Evolutionary conservation across 306 rosid species (phyloP).

Genomic region (Acacia melanoxylon): DNA sequence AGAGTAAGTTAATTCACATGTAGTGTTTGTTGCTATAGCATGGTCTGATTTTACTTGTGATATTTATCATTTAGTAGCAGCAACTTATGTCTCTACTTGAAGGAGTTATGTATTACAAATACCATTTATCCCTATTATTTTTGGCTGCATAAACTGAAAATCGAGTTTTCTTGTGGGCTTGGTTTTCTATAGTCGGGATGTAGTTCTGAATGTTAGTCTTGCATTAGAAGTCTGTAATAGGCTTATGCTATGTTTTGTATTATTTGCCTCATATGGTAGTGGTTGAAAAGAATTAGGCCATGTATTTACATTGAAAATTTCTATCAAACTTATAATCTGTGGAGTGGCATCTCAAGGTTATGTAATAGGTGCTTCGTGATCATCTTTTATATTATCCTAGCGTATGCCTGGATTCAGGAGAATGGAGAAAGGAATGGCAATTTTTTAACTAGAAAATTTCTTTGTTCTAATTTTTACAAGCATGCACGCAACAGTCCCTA

Average conservation of each 20-base stretch:
- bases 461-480: not conserved
- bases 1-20: constrained; percentile 56
- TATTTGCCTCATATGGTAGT: constrained; percentile 1
- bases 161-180: constrained; percentile 21
- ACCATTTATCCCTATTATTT: not conserved
- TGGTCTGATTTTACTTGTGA: not conserved
- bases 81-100: not conserved
- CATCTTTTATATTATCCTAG: not conserved
- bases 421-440: not conserved
- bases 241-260: not conserved
- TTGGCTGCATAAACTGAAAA: constrained; percentile 5
- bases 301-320: constrained; percentile 21
- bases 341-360: constrained; percentile 2
- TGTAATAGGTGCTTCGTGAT: not conserved
- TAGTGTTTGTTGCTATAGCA: constrained; percentile 16
- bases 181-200: not conserved
- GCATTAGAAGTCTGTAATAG: not conserved
- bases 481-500: too few relatives aligned
- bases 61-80: constrained; percentile 14
- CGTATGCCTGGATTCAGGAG: not conserved
- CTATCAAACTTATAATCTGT: not conserved
- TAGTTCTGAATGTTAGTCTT: not conserved
- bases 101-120: constrained; percentile 2
- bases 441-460: not conserved
- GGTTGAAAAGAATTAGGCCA: not conserved